phyloP scores from a whole-genome alignment of 2,329 filamentous ascomycete species.

The Aureobasidium sp. region DNA sequence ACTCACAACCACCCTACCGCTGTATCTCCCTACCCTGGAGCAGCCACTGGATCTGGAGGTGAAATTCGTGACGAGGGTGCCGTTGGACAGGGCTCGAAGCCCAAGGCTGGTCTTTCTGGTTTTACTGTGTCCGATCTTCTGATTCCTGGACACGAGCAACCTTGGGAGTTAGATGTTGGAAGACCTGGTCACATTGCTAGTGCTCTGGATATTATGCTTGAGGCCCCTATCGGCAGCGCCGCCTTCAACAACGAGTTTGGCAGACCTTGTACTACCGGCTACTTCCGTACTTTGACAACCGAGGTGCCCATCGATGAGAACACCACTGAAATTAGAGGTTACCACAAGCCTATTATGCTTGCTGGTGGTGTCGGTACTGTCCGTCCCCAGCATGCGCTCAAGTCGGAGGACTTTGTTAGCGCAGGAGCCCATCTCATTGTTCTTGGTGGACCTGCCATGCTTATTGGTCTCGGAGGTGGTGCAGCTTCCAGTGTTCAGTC shows the following conservation, averaged over 20 bases:
- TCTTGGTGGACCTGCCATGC: slow-evolving; percentile 91
- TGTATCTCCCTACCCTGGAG: slow-evolving; percentile 87
- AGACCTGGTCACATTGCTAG: slow-evolving; percentile 88
- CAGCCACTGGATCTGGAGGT: slow-evolving; percentile 89
- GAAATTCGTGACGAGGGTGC: slow-evolving; percentile 95
- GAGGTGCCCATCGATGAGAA: slow-evolving; percentile 55
- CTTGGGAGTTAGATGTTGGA: slow-evolving; percentile 89
- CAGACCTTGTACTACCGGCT: slow-evolving; percentile 77
- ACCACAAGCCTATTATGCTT: slow-evolving; percentile 98
- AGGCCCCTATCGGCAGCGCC: slow-evolving; percentile 90
- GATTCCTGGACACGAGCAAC: slow-evolving; percentile 73
- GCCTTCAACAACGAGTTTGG: slow-evolving; percentile 98
- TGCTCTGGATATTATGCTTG: slow-evolving; percentile 93
- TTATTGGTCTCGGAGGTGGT: slow-evolving; percentile 92
- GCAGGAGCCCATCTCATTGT: slow-evolving; percentile 88
- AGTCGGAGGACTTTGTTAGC: slow-evolving; percentile 69
- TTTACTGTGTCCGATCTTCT: slow-evolving; percentile 93
- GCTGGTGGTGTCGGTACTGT: slow-evolving; percentile 92
- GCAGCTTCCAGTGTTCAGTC: slow-evolving; percentile 88
- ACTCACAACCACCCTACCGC: slow-evolving; percentile 97
- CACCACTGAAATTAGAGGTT: slow-evolving; percentile 70
- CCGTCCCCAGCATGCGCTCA: slow-evolving; percentile 81
- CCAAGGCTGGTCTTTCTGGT: slow-evolving; percentile 84
- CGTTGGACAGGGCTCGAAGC: slow-evolving; percentile 83
- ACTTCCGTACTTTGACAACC: slow-evolving; percentile 83